phyloP scores from a whole-genome alignment of 441 rosid species.

The Brassica balearica region DNA sequence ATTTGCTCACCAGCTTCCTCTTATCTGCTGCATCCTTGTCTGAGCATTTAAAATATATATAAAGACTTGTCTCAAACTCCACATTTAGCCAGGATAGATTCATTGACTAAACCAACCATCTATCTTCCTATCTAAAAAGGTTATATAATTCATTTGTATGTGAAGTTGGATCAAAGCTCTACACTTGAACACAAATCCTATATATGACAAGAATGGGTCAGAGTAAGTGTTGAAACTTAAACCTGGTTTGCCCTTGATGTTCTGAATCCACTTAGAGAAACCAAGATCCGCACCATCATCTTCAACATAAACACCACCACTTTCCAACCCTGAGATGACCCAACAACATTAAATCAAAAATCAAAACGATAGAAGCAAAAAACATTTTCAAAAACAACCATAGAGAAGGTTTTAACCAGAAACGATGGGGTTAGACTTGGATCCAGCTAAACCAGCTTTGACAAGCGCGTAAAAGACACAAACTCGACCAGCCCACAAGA shows the following conservation, averaged over 20 bases:
- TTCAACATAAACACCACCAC: conserved; percentile 50
- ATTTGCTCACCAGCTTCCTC: conserved; percentile 86
- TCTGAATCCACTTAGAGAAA: conserved; percentile 76
- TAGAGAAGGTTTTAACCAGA: conserved; percentile 53
- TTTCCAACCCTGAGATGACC: conserved; percentile 54
- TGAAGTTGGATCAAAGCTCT: conserved; percentile 7
- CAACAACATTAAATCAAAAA: background rate
- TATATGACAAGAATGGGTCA: background rate
- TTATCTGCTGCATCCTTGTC: conserved; percentile 75
- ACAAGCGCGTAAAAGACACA: conserved; percentile 79
- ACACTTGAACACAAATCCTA: conserved; percentile 11
- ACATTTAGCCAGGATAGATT: background rate
- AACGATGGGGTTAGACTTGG: conserved; percentile 73
- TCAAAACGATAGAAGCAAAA: background rate
- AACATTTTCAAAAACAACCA: background rate
- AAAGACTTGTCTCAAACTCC: conserved; percentile 6
- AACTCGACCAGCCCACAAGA: conserved; percentile 84
- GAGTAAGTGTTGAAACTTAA: conserved; percentile 17
- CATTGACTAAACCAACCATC: background rate
- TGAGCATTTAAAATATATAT: conserved; percentile 18
- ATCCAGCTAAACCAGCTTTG: conserved; percentile 84
- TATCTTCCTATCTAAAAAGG: background rate
- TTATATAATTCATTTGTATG: background rate
- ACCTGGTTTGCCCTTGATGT: conserved; percentile 69
- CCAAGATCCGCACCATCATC: conserved; percentile 72